phyloP scores from a whole-genome alignment of 495 filamentous ascomycete species.

The Penicillium verhagenii region DNA sequence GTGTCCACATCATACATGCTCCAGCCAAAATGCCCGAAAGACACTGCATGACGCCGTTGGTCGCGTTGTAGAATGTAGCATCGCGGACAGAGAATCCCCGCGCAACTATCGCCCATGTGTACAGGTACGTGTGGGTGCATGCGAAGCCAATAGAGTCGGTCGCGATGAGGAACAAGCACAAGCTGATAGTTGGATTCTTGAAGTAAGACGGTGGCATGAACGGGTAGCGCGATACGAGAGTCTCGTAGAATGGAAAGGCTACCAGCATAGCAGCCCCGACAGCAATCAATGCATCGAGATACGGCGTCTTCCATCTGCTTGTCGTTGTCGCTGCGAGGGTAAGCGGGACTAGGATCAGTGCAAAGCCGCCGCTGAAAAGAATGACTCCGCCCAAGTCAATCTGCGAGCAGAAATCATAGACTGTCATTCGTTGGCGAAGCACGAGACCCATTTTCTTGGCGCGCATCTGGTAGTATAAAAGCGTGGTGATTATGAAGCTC shows the following conservation, averaged over 20 bases:
- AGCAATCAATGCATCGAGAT: constrained; percentile 42
- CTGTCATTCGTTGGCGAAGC: constrained; percentile 26
- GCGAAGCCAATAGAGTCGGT: constrained; percentile 43
- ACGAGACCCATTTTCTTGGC: constrained; percentile 36
- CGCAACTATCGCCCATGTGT: constrained; percentile 45
- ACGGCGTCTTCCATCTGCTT: constrained; percentile 42
- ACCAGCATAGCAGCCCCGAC: constrained; percentile 35
- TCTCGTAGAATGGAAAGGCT: constrained; percentile 43
- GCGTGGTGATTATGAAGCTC: constrained; percentile 45
- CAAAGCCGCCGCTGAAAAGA: constrained; percentile 39
- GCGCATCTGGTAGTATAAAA: constrained; percentile 40
- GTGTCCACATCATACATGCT: constrained; percentile 39
- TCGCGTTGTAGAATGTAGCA: constrained; percentile 46
- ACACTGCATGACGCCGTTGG: constrained; percentile 45
- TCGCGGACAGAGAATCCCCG: constrained; percentile 38
- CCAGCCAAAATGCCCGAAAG: constrained; percentile 42
- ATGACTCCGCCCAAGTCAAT: constrained; percentile 45
- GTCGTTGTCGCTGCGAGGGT: constrained; percentile 39
- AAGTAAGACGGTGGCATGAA: constrained; percentile 47
- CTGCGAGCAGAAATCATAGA: constrained; percentile 45
- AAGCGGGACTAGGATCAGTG: constrained; percentile 38
- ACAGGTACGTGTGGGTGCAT: constrained; percentile 46
- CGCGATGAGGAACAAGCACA: constrained; percentile 36
- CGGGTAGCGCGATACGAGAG: constrained; percentile 40
- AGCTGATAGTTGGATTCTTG: constrained; percentile 37